Percentiles rank a stretch among this genome's conserved stretches.
These are phyloP conservation scores for Debaryomyces coudertii DNA, from an alignment of 1,139 yeast genomes.

Conservation along the genomic window DNA sequence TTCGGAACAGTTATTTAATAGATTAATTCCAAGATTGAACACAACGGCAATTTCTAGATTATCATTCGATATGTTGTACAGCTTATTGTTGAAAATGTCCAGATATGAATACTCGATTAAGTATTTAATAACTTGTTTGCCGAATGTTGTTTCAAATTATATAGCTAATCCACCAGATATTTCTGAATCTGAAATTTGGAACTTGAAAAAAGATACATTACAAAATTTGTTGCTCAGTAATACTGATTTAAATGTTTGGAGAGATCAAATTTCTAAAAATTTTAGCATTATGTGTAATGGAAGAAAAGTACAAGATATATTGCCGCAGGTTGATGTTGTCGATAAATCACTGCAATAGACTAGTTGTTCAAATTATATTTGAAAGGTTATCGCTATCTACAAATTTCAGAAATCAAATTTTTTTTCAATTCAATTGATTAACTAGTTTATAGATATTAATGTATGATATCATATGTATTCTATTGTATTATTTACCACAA, in stretches of 20 bases:
- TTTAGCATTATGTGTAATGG: constrained; percentile 37
- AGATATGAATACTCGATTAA: constrained; percentile 25
- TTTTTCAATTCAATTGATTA: background rate
- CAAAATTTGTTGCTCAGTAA: constrained; percentile 25
- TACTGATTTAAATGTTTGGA: constrained; percentile 33
- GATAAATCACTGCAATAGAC: constrained; percentile 25
- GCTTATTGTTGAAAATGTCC: constrained; percentile 29
- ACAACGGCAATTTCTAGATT: constrained; percentile 24
- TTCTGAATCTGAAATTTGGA: constrained; percentile 31
- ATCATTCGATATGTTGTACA: constrained; percentile 30
- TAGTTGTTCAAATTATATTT: background rate
- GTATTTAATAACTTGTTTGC: constrained; percentile 32
- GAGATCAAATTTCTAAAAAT: constrained; percentile 23
- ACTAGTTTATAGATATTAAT: background rate
- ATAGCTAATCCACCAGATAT: constrained; percentile 20
- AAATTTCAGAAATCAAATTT: background rate
- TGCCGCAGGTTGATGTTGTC: constrained; percentile 33
- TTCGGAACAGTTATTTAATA: constrained; percentile 22
- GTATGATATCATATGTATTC: background rate
- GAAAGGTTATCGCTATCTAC: background rate
- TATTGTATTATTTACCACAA: constrained; percentile 20
- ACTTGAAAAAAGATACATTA: constrained; percentile 28
- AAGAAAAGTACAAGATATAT: constrained; percentile 25
- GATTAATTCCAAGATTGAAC: constrained; percentile 23
- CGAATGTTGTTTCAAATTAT: constrained; percentile 28